A percentile compares a stretch with the other conserved stretches of the same genome.
Conservation (phyloP, 495 filamentous ascomycete genomes). For the Durotheca rogersii region DNA sequence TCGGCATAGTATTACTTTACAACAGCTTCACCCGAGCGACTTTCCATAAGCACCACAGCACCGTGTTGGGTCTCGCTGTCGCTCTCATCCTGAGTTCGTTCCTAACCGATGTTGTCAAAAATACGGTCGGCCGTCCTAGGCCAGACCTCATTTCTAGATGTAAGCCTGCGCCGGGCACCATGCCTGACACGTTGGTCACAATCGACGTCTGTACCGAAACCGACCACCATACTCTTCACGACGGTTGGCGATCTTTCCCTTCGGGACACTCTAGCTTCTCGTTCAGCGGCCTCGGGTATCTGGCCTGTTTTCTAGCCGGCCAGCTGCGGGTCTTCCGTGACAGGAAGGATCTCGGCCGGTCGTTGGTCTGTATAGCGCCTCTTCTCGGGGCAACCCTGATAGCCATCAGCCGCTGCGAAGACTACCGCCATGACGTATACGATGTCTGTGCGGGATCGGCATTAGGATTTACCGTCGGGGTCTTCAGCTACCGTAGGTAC, state of each 20-base stretch:
- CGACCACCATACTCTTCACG: conserved; percentile 74
- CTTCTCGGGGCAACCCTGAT: conserved; percentile 81
- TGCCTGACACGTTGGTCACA: conserved; percentile 65
- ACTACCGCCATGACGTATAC: conserved; percentile 93
- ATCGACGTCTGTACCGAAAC: conserved; percentile 80
- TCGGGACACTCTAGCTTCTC: conserved; percentile 85
- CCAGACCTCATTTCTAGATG: conserved; percentile 91
- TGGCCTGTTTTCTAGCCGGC: conserved; percentile 74
- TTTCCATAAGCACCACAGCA: conserved; percentile 81
- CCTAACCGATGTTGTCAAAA: conserved; percentile 90
- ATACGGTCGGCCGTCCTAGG: conserved; percentile 83
- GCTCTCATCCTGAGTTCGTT: conserved; percentile 75
- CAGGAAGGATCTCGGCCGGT: conserved; percentile 63
- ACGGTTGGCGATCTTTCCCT: conserved; percentile 92
- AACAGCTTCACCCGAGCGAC: conserved; percentile 59
- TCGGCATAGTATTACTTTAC: conserved; percentile 64
- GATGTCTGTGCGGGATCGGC: conserved; percentile 79
- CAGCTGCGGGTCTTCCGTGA: conserved; percentile 81
- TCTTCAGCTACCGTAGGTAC: conserved; percentile 77
- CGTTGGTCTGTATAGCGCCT: conserved; percentile 66
- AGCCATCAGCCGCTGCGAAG: conserved; percentile 85
- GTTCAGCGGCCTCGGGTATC: conserved; percentile 81
- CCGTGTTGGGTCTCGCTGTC: conserved; percentile 75
- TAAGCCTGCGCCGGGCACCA: conserved; percentile 65
- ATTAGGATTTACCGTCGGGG: conserved; percentile 71